Conservation (phyloP, 208 protist species). For the Trypanosoma mega region DNA sequence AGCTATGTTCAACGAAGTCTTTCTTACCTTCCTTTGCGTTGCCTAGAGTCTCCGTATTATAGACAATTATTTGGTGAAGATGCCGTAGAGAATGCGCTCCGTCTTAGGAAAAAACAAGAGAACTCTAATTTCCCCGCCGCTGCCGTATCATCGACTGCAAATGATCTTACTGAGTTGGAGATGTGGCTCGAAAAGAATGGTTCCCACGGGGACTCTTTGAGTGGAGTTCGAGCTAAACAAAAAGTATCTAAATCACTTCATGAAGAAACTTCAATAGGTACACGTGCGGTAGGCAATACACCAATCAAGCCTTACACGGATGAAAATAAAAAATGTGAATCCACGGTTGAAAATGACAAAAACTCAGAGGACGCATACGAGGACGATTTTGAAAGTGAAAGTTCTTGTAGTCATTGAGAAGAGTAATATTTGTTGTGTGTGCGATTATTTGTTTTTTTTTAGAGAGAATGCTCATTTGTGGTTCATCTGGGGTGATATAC, state of each 20-base stretch:
- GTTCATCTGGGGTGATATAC: no score
- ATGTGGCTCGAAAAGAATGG: neutral
- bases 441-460: no score
- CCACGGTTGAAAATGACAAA: neutral
- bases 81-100: conserved; percentile 35
- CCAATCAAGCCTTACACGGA: neutral
- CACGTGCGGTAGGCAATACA: no score
- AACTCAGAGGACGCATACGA: conserved; percentile 29
- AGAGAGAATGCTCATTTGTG: no score
- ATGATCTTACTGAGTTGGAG: conserved; percentile 2
- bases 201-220: neutral
- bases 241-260: no score
- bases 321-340: neutral
- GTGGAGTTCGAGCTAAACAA: neutral
- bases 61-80: conserved; percentile 44
- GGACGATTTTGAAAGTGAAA: conserved; percentile 44
- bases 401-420: no score
- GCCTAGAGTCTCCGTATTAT: conserved; percentile 42
- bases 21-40: conserved; percentile 30
- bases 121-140: neutral
- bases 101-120: neutral
- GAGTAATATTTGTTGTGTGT: no score
- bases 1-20: conserved; percentile 50
- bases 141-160: neutral
- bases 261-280: no score